Evolutionary conservation across 1,284 basidiomycete species (phyloP), one percentile per base, ranked within the genome.

Genomic region (Cutaneotrichosporon dermatis): DNA sequence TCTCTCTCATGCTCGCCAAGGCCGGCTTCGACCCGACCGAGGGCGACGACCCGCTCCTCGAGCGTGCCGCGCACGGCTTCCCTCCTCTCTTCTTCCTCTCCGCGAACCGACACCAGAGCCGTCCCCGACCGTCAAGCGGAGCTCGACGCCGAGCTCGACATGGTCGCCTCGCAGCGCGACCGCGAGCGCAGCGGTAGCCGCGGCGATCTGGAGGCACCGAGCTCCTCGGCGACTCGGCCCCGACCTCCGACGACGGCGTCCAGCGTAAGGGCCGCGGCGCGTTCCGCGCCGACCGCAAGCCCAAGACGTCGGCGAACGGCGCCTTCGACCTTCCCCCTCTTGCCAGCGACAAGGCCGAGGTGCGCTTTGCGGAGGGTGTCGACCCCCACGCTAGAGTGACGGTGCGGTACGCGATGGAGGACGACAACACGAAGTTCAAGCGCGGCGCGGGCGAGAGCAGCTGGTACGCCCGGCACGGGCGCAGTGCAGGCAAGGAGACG

Each of bases 11-110:
- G 25, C 65, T 76, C 4, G 62, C 69, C 37, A 75, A 76, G 65
- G 74, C 72, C 9, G 74, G 74, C 33, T 76, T 76, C 52, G 75
- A 75, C 64, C 74, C 73, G 13, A 61, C 69, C 6, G 72, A 74
- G 62, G 72, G 72, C 34, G 72, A 75, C 62, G 73, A 75, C 58
- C 74, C 75, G 7, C 50, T 75, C n/a, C 58, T 73, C 10, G 69
- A 74, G 56, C 66, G 72, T 25, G 64, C 73, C 0, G 72, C 75
- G 6, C 71, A 75, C 60, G 63, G 67, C 8, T 59, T 76, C 45
- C 73, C 74, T 4, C 36, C 3, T 66, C 64, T 0, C 65, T 76
- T 2, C 66, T 76, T 1, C 73, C 74, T 9, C 62, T 66, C 4
- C 43, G 49, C 12, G 42, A 42, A 5, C 51, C 35, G 16, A 45